Evolutionary conservation across 257 asterid species (phyloP).

Genomic region (Solanum paucissectum): DNA sequence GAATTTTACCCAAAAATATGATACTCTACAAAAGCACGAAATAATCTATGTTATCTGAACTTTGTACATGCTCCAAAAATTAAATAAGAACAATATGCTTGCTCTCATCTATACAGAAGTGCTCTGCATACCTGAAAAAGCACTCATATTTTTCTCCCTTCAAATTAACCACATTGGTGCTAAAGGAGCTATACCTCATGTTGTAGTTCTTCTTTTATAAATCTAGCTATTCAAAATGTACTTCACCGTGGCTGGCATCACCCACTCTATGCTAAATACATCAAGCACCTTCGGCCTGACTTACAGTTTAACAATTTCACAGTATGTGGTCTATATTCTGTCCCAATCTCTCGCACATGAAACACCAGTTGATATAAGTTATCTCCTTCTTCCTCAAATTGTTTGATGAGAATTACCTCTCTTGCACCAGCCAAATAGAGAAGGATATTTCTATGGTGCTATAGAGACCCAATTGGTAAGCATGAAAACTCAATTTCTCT

Average conservation of each 20-base stretch:
- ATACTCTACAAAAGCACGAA: background rate
- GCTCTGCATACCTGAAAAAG: background rate
- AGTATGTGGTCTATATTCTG: background rate
- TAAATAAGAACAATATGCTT: background rate
- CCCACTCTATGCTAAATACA: background rate
- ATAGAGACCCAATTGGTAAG: background rate
- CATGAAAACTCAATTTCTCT: background rate
- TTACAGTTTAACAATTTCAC: background rate
- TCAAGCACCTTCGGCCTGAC: background rate
- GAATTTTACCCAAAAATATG: background rate
- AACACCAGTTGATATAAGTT: background rate
- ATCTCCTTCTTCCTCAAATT: background rate
- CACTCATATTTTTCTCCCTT: background rate
- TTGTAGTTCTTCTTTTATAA: background rate
- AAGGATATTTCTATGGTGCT: background rate
- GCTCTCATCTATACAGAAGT: background rate
- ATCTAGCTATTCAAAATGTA: background rate
- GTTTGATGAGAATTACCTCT: background rate
- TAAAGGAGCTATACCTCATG: background rate
- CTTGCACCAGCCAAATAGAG: background rate
- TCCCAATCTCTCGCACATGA: background rate
- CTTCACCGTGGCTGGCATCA: background rate
- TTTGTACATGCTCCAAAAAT: background rate
- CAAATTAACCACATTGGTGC: background rate
- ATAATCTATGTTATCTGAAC: background rate